Evolutionary conservation across 2,329 filamentous ascomycete species (phyloP), one percentile per base, ranked within the genome.

Genomic region (Periconia sp.): DNA sequence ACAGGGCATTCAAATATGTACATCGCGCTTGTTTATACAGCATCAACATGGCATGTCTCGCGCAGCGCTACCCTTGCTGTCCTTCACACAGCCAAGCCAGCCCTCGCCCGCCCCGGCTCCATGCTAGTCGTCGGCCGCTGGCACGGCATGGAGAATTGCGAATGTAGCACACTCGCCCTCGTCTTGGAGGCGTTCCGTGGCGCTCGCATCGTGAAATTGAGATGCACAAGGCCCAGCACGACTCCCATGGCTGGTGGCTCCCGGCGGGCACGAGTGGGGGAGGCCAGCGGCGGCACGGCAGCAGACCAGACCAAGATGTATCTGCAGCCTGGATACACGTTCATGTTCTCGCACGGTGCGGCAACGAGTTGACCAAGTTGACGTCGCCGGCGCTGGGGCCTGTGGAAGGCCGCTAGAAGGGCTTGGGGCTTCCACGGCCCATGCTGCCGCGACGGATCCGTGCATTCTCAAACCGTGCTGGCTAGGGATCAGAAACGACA

Each of bases 1-100:
- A 61, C 58, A 52, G 58, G 61, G 56, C 56, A 50, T 45, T 61
- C 59, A 64, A 59, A 61, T 64, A 68, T 53, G 52, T 54, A 57
- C 52, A 59, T 62, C 59, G 54, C 40, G 44, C 47, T 33, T 49
- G 48, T 56, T 46, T 50, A 46, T 54, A 56, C 55, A 48, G 59
- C 52, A 52, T 54, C 49, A 57, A 50, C 38, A 52, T 52, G 50
- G 50, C 46, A 51, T 56, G 60, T 56, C 52, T 52, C 36, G 46
- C 52, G 57, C 59, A 56, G 48, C 55, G 46, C 40, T 51, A 67
- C 62, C 64, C 63, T 61, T 61, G 64, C 46, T 52, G 48, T 56
- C 55, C 58, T 59, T 57, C 56, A 38, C n/a, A n/a, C n/a, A 37
- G 54, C 48, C 40, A 56, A 47, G 43, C 54, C 54, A 56, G 51